Evolutionary conservation across 2,329 filamentous ascomycete genomes (phyloP).

Genomic region (Aspergillus sp.): DNA sequence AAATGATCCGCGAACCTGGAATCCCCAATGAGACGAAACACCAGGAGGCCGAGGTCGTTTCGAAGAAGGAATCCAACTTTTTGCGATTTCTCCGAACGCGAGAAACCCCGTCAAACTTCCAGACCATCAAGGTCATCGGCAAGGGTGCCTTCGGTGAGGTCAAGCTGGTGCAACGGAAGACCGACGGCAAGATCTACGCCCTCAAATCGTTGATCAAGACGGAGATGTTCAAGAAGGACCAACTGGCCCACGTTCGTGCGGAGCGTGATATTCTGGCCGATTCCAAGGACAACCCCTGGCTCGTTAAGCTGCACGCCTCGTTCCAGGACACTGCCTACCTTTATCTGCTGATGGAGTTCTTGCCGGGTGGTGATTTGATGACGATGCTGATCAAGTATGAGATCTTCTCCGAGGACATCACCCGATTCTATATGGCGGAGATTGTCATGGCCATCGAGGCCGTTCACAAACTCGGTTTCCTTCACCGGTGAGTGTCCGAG

Average conservation of each 20-base stretch:
- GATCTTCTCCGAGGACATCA: slow-evolving; percentile 98
- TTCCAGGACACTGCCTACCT: slow-evolving; percentile 96
- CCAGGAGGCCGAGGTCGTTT: slow-evolving; percentile 79
- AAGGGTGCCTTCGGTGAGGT: slow-evolving; percentile 99
- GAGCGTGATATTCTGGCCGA: slow-evolving; percentile 97
- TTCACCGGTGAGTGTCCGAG: slow-evolving; percentile 73
- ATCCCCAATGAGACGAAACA: slow-evolving; percentile 75
- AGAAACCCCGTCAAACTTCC: slow-evolving; percentile 91
- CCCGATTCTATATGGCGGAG: slow-evolving; percentile 98
- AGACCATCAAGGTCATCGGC: slow-evolving; percentile 95
- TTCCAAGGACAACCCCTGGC: slow-evolving; percentile 95
- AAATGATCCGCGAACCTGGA: slow-evolving; percentile 74
- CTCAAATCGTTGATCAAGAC: slow-evolving; percentile 98
- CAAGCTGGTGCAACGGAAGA: slow-evolving; percentile 93
- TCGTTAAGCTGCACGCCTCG: slow-evolving; percentile 96
- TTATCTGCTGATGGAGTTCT: slow-evolving; percentile 99
- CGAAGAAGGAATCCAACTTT: slow-evolving; percentile 87
- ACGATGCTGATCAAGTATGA: slow-evolving; percentile 99
- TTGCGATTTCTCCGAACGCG: slow-evolving; percentile 91
- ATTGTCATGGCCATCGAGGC: slow-evolving; percentile 98
- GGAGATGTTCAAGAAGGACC: slow-evolving; percentile 99
- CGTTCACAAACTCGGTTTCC: slow-evolving; percentile 96
- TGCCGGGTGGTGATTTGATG: slow-evolving; percentile 97
- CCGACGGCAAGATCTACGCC: slow-evolving; percentile 94
- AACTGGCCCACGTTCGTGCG: slow-evolving; percentile 93